Base-by-base conservation (phyloP, 306 rosid genomes). In the Quercus suber region DNA sequence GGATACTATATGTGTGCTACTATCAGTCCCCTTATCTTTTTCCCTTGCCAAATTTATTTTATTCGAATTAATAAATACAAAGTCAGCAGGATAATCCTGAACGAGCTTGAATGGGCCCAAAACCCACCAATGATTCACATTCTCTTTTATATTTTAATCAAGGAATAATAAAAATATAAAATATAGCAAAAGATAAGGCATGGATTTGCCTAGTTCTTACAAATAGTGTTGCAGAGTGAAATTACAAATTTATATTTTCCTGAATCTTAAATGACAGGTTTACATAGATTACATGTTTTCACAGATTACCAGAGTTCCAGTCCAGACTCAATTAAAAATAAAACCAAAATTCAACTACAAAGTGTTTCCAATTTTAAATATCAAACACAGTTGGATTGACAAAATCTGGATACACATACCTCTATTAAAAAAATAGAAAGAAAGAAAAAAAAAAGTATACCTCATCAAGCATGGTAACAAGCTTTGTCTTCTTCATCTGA, bases 401-500 rank as follows among this genome's bases (percentile, higher is more conserved):
- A 28, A 74, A 17, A 53, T 31, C 9, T 65, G 71, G 23, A 27
- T 27, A 31, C 35, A 12, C 31, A 65, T 13, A 12, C 2, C 49
- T 37, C 17, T 27, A 20, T 1, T 6, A 21, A 13, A 14, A 5
- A 25, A 13, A 8, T 8, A 13, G 5, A 52, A 72, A 20, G 5
- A 21, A 45, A 37, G 5, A 11, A 55, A 4, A 79, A 28, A 3
- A 31, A 17, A 28, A 51, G 18, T 59, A 0, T 89, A 92, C 97
- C 94, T 93, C 96, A 67, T 90, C 96, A 49, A 93, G 96, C 96
- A 90, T 90, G 85, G 8, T 86, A 51, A 88, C 84, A 71, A 90
- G 94, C 80, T 93, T 89, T 69, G 94, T 87, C 73, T 93, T 93
- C 85, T 90, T 93, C 89, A 90, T 89, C 81, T 93, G 96, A 80